phyloP scores from a whole-genome alignment of 768 basidiomycete species.

The Xanthoconium stramineum region DNA sequence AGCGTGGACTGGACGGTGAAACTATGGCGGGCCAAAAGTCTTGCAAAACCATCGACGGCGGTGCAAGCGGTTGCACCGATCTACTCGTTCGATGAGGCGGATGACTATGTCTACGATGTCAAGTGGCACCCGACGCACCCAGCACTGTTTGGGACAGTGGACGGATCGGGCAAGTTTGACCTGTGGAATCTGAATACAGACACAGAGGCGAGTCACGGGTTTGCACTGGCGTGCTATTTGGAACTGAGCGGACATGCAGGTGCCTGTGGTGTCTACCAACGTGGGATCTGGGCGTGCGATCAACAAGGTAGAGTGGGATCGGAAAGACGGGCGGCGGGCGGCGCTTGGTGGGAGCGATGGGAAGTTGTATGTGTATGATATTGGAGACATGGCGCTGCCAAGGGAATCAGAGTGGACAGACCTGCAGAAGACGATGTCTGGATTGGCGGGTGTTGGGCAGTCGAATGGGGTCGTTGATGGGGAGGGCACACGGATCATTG shows the following conservation, averaged over 20 bases:
- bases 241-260: slow-evolving; percentile 44
- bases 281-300: slow-evolving; percentile 80
- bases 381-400: slow-evolving; percentile 87
- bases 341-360: slow-evolving; percentile 93
- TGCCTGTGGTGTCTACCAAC: slow-evolving; percentile 84
- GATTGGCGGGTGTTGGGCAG: slow-evolving; percentile 54
- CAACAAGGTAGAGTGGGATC: slow-evolving; percentile 96
- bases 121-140: slow-evolving; percentile 98
- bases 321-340: slow-evolving; percentile 85
- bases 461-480: slow-evolving; percentile 33
- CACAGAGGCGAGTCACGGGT: slow-evolving; percentile 69
- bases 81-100: slow-evolving; percentile 95
- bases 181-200: slow-evolving; percentile 98
- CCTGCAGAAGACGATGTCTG: slow-evolving; percentile 81
- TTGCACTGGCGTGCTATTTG: not conserved
- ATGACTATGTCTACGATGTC: slow-evolving; percentile 98
- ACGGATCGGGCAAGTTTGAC: slow-evolving; percentile 94
- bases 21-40: slow-evolving; percentile 83
- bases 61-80: slow-evolving; percentile 61
- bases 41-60: slow-evolving; percentile 68
- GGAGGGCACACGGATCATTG: slow-evolving; percentile 30
- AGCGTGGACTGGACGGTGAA: slow-evolving; percentile 99
- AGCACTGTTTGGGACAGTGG: slow-evolving; percentile 88
- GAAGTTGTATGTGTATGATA: slow-evolving; percentile 88
- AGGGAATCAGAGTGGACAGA: slow-evolving; percentile 93